These are phyloP conservation scores for Calonectria ilicicola DNA, from an alignment of 2,329 filamentous ascomycete genomes.

Conservation along the genomic window DNA sequence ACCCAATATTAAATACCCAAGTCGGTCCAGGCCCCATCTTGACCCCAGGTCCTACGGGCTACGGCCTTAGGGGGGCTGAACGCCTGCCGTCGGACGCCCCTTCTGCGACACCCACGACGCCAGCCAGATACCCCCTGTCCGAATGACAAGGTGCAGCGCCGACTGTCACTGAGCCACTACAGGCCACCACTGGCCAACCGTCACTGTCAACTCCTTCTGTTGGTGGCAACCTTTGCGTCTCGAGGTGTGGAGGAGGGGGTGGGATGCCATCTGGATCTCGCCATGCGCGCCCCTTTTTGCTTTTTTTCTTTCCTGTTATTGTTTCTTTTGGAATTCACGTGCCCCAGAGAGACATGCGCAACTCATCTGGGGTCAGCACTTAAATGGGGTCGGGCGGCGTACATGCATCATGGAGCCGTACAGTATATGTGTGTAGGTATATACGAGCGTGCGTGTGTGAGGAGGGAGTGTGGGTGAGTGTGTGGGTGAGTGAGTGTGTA, in stretches of 20 bases:
- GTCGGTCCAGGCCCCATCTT: conserved; percentile 6
- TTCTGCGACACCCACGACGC: neutral
- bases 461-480: neutral
- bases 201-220: neutral
- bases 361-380: neutral
- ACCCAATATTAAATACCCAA: conserved; percentile 9
- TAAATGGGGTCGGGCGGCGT: neutral
- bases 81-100: neutral
- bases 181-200: neutral
- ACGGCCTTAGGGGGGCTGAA: neutral
- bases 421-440: too few relatives aligned
- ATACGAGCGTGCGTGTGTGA: too few relatives aligned
- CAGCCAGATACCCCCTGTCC: neutral
- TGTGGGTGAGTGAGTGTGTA: neutral
- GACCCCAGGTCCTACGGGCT: neutral
- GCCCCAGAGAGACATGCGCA: neutral
- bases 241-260: neutral
- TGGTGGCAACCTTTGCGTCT: conserved; percentile 1
- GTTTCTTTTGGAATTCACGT: neutral
- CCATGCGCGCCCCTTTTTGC: conserved; percentile 6
- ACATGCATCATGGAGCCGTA: too few relatives aligned
- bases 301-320: neutral
- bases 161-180: conserved; percentile 7
- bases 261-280: neutral
- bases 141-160: conserved; percentile 14